Conservation (phyloP, 352 stramenopile species). For the Globisporangium carolinianum region DNA sequence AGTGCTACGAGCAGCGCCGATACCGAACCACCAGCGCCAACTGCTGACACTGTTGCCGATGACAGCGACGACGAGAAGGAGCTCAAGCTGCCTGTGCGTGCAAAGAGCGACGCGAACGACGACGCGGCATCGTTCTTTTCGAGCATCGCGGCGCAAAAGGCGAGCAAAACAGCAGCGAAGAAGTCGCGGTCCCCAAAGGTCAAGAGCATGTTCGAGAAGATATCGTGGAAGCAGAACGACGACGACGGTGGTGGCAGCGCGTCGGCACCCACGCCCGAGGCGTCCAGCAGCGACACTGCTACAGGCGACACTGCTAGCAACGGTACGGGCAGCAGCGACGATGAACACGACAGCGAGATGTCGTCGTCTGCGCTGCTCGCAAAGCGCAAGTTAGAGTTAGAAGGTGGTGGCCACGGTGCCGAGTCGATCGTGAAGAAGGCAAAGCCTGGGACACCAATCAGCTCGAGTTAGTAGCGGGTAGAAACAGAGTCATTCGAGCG, state of each 20-base stretch:
- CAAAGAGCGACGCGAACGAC: slow-evolving; percentile 50
- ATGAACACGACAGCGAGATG: slow-evolving; percentile 10
- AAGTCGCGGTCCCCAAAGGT: slow-evolving; percentile 45
- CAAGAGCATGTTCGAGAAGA: slow-evolving; percentile 78
- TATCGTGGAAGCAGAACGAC: slow-evolving; percentile 48
- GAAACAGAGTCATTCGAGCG: not conserved
- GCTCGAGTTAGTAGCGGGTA: slow-evolving; percentile 35
- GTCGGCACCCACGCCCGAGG: slow-evolving; percentile 13
- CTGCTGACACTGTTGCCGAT: not conserved
- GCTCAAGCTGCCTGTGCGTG: slow-evolving; percentile 52
- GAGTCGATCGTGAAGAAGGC: slow-evolving; percentile 68
- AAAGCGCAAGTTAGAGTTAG: slow-evolving; percentile 62
- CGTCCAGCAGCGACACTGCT: not conserved
- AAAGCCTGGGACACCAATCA: slow-evolving; percentile 65
- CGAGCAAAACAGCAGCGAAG: slow-evolving; percentile 22
- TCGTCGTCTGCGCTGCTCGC: slow-evolving; percentile 18
- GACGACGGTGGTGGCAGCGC: slow-evolving; percentile 8
- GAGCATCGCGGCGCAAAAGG: slow-evolving; percentile 34
- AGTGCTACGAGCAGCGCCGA: not conserved
- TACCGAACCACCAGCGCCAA: not conserved
- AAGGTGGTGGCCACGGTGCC: slow-evolving; percentile 37
- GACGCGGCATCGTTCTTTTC: slow-evolving; percentile 42
- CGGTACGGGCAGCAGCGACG: slow-evolving; percentile 16
- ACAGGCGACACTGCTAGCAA: not conserved
- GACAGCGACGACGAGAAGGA: slow-evolving; percentile 33